Base-by-base conservation (phyloP, 2,329 filamentous ascomycete genomes). In the Cladosporium velox region DNA sequence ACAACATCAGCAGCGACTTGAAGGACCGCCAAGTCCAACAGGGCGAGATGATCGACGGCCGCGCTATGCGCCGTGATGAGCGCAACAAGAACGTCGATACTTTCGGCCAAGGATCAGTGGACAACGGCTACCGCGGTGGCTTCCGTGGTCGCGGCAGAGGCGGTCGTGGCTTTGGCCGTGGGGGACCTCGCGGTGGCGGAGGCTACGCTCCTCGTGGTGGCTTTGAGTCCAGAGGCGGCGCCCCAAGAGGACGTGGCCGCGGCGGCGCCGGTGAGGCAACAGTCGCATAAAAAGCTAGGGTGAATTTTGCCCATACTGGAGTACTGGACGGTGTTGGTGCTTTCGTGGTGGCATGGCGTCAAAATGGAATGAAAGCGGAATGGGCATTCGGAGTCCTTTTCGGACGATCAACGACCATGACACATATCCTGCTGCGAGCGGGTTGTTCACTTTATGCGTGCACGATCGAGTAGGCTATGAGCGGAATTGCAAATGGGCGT, bases 51-150 rank as follows among this genome's bases (percentile, higher is more conserved):
- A 84, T 88, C n/a, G 90, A 90, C 66, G 93, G 92, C 35, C 88
- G 91, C 58, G 92, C 96, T 77, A 96, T 95, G 88, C 89, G 95
- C 64, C 90, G 89, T 47, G 93, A 98, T 78, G 95, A 98, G 77
- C 91, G 96, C 77, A 92, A 90, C 78, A 93, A 92, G 81, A 98
- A 98, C 77, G 91, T 99, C 75, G 95, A 99, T 81, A 99, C 95
- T 0, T 99, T 99, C 72, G 95, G 95, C 10, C 93, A 98, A 78
- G 93, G 93, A 63, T 97, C 93, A 72, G 93, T 99, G 26, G 95
- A 99, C 72, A 90, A 72, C 15, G 72, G 88, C 18, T 91, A 88
- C 77, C 87, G 91, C 68, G 88, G 88, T 63, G 90, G 91, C 69
- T 95, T 89, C 79, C 89, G 93, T 61, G 91, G 92, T 34, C 87